These are phyloP conservation scores for Chlorophyllum brunneum DNA, from an alignment of 768 basidiomycete species.

Conservation along the genomic window DNA sequence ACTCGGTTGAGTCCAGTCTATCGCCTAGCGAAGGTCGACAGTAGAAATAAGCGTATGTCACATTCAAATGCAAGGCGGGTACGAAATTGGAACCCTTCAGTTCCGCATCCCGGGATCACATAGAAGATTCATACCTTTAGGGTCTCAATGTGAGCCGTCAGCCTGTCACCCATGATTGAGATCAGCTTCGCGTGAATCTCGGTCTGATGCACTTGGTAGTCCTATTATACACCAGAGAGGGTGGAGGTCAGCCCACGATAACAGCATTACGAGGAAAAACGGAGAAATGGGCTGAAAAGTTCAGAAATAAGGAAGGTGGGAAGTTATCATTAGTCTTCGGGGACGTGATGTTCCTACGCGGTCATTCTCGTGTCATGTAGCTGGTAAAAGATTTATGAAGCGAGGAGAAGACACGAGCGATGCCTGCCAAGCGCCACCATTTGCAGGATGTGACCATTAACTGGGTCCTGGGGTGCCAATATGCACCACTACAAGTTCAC, in stretches of 20 bases:
- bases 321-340: no score
- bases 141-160: constrained; percentile 79
- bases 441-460: no score
- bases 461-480: neutral
- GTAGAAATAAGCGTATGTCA: neutral
- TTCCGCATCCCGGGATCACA: neutral
- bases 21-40: constrained; percentile 38
- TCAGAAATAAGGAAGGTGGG: neutral
- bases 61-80: constrained; percentile 4
- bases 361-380: no score
- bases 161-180: constrained; percentile 95
- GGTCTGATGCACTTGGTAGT: constrained; percentile 98
- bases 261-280: neutral
- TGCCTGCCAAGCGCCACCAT: neutral
- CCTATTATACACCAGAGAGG: constrained; percentile 40
- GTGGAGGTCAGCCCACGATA: neutral
- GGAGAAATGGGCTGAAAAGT: neutral
- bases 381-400: neutral
- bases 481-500: neutral
- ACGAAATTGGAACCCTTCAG: constrained; percentile 6
- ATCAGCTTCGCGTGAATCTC: constrained; percentile 98
- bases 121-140: constrained; percentile 53
- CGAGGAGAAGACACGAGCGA: neutral
- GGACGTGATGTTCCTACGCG: no score
- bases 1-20: constrained; percentile 73